Conservation (phyloP, 352 stramenopile genomes). For the Elongisporangium undulatum region DNA sequence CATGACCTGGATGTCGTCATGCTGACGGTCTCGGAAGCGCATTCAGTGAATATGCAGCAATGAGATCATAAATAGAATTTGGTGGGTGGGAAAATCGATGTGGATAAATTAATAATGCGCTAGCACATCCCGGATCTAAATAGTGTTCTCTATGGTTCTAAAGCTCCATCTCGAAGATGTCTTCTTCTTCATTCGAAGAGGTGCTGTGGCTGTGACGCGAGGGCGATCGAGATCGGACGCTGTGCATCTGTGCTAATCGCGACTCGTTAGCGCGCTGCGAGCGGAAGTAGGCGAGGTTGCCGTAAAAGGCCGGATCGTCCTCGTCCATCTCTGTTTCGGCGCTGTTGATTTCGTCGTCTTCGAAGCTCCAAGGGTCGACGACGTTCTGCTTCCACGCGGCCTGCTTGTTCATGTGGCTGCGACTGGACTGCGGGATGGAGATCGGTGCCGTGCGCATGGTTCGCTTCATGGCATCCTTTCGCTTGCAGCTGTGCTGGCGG, state of each 20-base stretch:
- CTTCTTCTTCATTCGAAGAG: constrained; percentile 27
- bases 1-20: not conserved
- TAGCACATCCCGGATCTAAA: not conserved
- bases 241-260: constrained; percentile 2
- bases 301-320: constrained; percentile 57
- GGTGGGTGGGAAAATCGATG: not conserved
- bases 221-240: constrained; percentile 4
- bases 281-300: constrained; percentile 65
- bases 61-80: not conserved
- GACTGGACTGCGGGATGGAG: constrained; percentile 25
- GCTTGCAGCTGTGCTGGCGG: constrained; percentile 11
- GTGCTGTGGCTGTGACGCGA: not conserved
- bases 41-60: not conserved
- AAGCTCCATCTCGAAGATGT: constrained; percentile 75
- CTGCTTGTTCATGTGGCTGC: constrained; percentile 1
- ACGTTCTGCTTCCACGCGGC: not conserved
- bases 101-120: not conserved
- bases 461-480: constrained; percentile 16
- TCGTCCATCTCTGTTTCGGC: constrained; percentile 40
- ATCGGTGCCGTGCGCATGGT: constrained; percentile 47
- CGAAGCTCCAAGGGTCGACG: constrained; percentile 1
- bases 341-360: not conserved
- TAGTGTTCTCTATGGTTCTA: constrained; percentile 9
- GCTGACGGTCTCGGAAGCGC: not conserved
- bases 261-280: constrained; percentile 33